Conservation (phyloP, 75 land plant species). For the Sequoiadendron giganteum region DNA sequence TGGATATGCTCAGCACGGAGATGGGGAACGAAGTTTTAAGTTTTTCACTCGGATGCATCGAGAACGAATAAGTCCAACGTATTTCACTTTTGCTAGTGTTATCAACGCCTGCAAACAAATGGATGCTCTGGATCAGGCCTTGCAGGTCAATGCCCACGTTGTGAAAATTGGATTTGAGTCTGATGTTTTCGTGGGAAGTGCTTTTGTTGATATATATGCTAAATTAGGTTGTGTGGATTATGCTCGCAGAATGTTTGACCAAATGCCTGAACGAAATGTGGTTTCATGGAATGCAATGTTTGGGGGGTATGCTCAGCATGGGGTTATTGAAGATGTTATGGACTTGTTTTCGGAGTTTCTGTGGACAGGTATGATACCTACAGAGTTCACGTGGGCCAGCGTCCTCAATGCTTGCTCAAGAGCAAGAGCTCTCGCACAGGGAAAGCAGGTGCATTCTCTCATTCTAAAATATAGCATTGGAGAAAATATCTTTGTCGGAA, state of each 20-base stretch:
- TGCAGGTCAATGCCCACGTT: constrained; percentile 21
- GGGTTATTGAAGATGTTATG: constrained; percentile 11
- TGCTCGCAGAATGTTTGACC: constrained; percentile 27
- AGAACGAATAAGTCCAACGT: constrained; percentile 18
- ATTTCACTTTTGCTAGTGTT: constrained; percentile 20
- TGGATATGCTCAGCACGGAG: background rate
- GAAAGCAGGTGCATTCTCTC: constrained; percentile 15
- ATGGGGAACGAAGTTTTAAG: constrained; percentile 18
- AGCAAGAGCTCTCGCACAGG: constrained; percentile 12
- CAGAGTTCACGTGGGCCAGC: constrained; percentile 16
- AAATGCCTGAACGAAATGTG: constrained; percentile 15
- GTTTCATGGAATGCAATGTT: constrained; percentile 33
- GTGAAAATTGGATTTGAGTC: constrained; percentile 18
- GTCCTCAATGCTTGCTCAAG: constrained; percentile 24
- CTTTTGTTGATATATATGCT: constrained; percentile 34
- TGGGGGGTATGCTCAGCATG: constrained; percentile 18
- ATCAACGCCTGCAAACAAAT: constrained; percentile 19
- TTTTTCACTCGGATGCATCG: constrained; percentile 37
- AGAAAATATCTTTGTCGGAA: constrained; percentile 24
- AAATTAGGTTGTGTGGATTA: constrained; percentile 24
- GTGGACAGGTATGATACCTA: constrained; percentile 14
- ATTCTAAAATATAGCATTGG: constrained; percentile 14
- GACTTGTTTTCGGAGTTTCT: constrained; percentile 18
- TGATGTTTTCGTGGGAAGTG: constrained; percentile 20
- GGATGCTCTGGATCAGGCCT: constrained; percentile 20